These are phyloP conservation scores for Talaromyces islandicus DNA, from an alignment of 2,329 filamentous ascomycete species.

Conservation along the genomic window DNA sequence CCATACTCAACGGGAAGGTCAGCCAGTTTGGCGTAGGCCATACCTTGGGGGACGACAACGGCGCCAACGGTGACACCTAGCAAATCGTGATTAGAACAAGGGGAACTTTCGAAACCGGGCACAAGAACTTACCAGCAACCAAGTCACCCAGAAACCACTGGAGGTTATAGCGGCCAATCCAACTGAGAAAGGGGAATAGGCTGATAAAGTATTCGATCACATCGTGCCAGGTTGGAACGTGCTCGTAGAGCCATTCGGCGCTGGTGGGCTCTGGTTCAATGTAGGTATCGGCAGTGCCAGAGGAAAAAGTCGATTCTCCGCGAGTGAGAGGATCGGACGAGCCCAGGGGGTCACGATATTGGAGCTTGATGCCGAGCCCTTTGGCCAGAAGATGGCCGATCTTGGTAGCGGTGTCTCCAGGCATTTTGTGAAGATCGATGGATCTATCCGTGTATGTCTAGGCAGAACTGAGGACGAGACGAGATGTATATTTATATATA, in stretches of 20 bases:
- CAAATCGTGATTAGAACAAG: background rate
- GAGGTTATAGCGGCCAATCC: constrained; percentile 82
- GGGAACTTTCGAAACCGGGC: background rate
- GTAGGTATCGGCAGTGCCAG: constrained; percentile 68
- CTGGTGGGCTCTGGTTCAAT: constrained; percentile 75
- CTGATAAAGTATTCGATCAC: constrained; percentile 57
- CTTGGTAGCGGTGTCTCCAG: constrained; percentile 43
- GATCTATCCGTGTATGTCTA: background rate
- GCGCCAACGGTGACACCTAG: constrained; percentile 64
- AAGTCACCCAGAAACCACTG: constrained; percentile 87
- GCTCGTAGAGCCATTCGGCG: constrained; percentile 62
- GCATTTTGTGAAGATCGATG: constrained; percentile 23
- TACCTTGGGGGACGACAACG: constrained; percentile 89
- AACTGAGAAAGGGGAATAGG: constrained; percentile 82
- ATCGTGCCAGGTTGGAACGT: constrained; percentile 55
- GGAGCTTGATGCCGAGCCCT: constrained; percentile 72
- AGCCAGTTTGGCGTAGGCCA: constrained; percentile 88
- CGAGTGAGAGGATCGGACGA: constrained; percentile 59
- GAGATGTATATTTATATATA: background rate
- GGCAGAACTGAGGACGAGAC: background rate
- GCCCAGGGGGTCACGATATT: constrained; percentile 55
- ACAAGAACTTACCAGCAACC: constrained; percentile 62
- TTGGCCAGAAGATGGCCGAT: constrained; percentile 71
- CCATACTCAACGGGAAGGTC: constrained; percentile 76
- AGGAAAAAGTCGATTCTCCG: constrained; percentile 74